A percentile compares a stretch with the other conserved stretches of the same genome.
phyloP scores from a whole-genome alignment of 306 rosid species.

The Glycine tomentella region DNA sequence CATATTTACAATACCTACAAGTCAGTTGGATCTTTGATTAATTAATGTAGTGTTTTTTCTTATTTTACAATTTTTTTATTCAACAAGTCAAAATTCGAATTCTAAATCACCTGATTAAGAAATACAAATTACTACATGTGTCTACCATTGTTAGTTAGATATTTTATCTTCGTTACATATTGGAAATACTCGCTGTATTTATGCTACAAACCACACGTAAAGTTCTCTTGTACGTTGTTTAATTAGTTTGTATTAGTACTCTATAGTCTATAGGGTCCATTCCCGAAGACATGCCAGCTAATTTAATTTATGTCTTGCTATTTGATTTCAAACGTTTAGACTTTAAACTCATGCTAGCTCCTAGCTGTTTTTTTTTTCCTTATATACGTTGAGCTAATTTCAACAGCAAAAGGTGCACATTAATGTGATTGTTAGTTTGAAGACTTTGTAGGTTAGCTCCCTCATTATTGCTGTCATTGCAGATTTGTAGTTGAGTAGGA shows the following conservation, averaged over 20 bases:
- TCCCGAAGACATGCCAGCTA: constrained; percentile 14
- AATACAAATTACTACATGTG: too few species aligned
- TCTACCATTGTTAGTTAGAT: too few species aligned
- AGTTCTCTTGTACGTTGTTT: neutral
- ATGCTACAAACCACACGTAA: neutral
- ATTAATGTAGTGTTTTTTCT: too few species aligned
- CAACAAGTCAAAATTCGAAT: too few species aligned
- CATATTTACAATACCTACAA: too few species aligned
- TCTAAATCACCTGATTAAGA: too few species aligned
- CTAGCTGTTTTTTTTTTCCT: neutral
- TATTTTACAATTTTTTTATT: too few species aligned
- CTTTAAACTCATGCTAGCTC: neutral
- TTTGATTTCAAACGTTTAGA: constrained; percentile 24
- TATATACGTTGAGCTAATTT: constrained; percentile 18
- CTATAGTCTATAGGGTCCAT: neutral
- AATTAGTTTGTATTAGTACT: neutral
- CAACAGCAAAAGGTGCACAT: constrained; percentile 14
- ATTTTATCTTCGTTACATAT: too few species aligned
- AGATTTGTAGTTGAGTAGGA: constrained; percentile 15
- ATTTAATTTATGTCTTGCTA: constrained; percentile 7
- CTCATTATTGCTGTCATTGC: constrained; percentile 30
- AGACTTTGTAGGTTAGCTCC: constrained; percentile 13
- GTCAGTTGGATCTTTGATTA: too few species aligned
- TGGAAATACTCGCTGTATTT: neutral
- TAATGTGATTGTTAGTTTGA: constrained; percentile 8